Base-by-base conservation (phyloP, 257 asterid genomes). In the Sherardia arvensis region DNA sequence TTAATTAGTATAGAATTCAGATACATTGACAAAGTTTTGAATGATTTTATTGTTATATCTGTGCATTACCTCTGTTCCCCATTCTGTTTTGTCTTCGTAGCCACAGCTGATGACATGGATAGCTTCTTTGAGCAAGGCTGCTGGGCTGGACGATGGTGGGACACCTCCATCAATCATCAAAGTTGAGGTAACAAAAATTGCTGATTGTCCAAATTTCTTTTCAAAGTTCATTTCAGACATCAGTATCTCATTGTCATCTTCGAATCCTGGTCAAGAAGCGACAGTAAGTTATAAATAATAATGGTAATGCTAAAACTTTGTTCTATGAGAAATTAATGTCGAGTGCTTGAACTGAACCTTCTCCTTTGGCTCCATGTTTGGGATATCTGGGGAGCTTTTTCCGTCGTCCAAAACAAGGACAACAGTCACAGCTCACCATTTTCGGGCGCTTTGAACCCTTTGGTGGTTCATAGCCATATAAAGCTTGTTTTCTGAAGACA, bases 91-190 rank as follows among this genome's bases (percentile, higher is more conserved):
- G 80, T 88, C 96, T 77, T 91, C 98, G 28, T 91, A 91, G 71
- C 98, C 98, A 26, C 98, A 91, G 75, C 98, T 91, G 73, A 91
- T 91, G 71, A 91, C 98, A 73, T 86, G 96, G 66, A 91, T 91
- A 66, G 96, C 98, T 78, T 91, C 96, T 72, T 91, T 91, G 22
- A 91, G 95, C 73, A 86, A 76, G 66, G 92, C 94, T 48, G 96
- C 95, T 40, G 98, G 98, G 84, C 96, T 86, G 36, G 96, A 88
- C 33, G 98, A 91, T 73, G 95, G 98, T 40, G 98, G 98, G 25
- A 91, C 95, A 1, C 98, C 98, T 7, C 98, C 98, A 71, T 88
- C 96, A 30, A 80, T 59, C 98, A 91, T 91, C 70, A 91, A 73
- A 43, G 95, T 91, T 9, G 97, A 91, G 61, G 97, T 88, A 69